Evolutionary conservation across 1,284 basidiomycete species (phyloP), one percentile per base, ranked within the genome.

Genomic region (Mycena citricolor): DNA sequence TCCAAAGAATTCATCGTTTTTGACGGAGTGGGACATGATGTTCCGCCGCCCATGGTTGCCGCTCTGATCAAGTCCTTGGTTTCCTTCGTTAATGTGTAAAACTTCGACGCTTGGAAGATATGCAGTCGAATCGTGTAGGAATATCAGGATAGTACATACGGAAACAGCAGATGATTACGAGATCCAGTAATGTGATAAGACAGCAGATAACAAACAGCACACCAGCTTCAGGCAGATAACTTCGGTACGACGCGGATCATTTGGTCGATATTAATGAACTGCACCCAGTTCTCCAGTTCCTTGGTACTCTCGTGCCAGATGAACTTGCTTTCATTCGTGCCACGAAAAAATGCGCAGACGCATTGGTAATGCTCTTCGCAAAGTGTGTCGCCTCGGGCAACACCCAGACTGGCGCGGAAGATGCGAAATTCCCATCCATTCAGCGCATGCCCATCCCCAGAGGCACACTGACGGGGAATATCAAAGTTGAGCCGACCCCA

Each of bases 391-490:
- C 67, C 61, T 4, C 80, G 71, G 5, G 77, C 75, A 0, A 86
- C 79, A 14, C 82, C 83, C 13, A 87, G 71, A 41, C 77, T 74
- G n/a, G 83, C 76, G 49, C 75, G 76, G 72, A 86, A 90, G 25
- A 89, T 68, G 10, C 87, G 76, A 63, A 90, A 90, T 60, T 90
- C 88, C 87, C 87, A 90, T 0, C 88, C 87, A 14, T 72, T 69
- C 1, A 90, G 66, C 0, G 77, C 73, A 39, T 77, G 73, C 3
- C 77, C 77, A 60, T 90, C 88, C 2, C 81, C 83, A 1, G 64
- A 71, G 11, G 81, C 82, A 7, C 62, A 71, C 48, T 77, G 67
- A 22, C 73, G 71, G 0, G 81, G 79, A 36, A 89, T 75, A 62
- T 88, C 77, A 69, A 87, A 87, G 55, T 89, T 83, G 51, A 90